phyloP scores from a whole-genome alignment of 179 eudicot species.

The Spergularia azorica region DNA sequence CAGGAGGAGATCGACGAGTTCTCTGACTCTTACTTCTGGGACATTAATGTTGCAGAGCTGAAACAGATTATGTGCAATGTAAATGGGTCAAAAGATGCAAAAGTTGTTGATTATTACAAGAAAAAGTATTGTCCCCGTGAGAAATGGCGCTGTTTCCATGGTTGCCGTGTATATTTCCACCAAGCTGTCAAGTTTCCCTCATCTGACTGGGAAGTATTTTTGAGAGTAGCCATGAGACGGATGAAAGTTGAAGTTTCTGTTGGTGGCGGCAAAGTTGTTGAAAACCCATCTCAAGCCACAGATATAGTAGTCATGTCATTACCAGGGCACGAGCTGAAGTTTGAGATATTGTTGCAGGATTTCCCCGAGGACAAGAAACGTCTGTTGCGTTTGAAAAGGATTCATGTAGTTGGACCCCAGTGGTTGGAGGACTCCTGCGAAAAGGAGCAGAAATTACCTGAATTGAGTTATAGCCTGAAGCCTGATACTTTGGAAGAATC shows the following conservation, averaged over 20 bases:
- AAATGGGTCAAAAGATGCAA: slow-evolving; percentile 47
- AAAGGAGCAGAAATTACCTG: slow-evolving; percentile 55
- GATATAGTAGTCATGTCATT: slow-evolving; percentile 65
- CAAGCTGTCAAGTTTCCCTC: slow-evolving; percentile 36
- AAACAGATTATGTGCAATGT: slow-evolving; percentile 70
- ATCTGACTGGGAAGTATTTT: slow-evolving; percentile 42
- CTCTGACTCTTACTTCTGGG: slow-evolving; percentile 78
- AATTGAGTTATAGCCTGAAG: slow-evolving; percentile 62
- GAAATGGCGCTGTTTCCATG: slow-evolving; percentile 72
- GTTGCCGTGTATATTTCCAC: slow-evolving; percentile 75
- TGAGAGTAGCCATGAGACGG: slow-evolving; percentile 53
- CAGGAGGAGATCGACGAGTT: slow-evolving; percentile 87
- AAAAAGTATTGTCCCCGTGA: slow-evolving; percentile 70
- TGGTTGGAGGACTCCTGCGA: slow-evolving; percentile 85
- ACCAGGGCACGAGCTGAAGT: slow-evolving; percentile 42
- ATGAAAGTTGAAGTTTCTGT: slow-evolving; percentile 69
- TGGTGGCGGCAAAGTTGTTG: slow-evolving; percentile 72
- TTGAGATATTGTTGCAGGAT: slow-evolving; percentile 52
- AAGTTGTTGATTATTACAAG: slow-evolving; percentile 55
- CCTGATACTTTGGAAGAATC: slow-evolving; percentile 52
- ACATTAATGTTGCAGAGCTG: slow-evolving; percentile 61
- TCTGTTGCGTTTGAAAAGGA: slow-evolving; percentile 41
- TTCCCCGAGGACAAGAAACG: slow-evolving; percentile 56
- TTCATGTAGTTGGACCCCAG: slow-evolving; percentile 61
- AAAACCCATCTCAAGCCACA: slow-evolving; percentile 59